Base-by-base conservation (phyloP, 2,329 filamentous ascomycete genomes). In the Samsoniella hepiali region DNA sequence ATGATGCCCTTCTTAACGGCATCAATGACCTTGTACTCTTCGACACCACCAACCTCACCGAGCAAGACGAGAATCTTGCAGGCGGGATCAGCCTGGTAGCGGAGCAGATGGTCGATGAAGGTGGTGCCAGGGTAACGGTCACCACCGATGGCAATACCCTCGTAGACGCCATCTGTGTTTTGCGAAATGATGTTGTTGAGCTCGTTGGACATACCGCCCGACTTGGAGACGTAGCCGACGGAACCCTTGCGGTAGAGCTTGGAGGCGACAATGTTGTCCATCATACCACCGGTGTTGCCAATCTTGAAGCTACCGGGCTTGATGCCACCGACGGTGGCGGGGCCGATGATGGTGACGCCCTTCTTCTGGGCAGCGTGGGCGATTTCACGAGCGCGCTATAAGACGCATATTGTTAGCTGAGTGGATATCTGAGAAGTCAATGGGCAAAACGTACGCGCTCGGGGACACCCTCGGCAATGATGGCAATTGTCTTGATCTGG, bases 301-400 rank as follows among this genome's bases (percentile, higher is more conserved):
- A 99, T 99, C 88, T 98, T 99, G 91, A 94, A 99, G 78, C 91
- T 91, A 79, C 95, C 95, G 67, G 95, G 95, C 88, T 98, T 99
- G 84, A 99, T 98, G 74, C 95, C 95, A 87, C 95, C 95, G 67
- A 99, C 95, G 63, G 95, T 99, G 72, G 95, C 95, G 68, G 95
- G 95, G 69, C 95, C 95, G 75, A 99, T 97, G 79, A 99, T 99
- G 79, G 93, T 97, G 77, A 99, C 90, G 68, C 94, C 94, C 90
- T 98, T 99, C 88, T 97, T 94, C 83, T 95, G 86, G 70, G 95
- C 95, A 71, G 96, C 89, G 77, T 98, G 90, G 76, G 97, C 88
- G 76, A 99, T 98, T 83, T 99, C 95, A 82, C 95, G 93, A 71
- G 95, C 95, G 81, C 95, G 93, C 90, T 94, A 72, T 3, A 32